These are phyloP conservation scores for Claviceps arundinis DNA, from an alignment of 2,329 filamentous ascomycete genomes.

Conservation along the genomic window DNA sequence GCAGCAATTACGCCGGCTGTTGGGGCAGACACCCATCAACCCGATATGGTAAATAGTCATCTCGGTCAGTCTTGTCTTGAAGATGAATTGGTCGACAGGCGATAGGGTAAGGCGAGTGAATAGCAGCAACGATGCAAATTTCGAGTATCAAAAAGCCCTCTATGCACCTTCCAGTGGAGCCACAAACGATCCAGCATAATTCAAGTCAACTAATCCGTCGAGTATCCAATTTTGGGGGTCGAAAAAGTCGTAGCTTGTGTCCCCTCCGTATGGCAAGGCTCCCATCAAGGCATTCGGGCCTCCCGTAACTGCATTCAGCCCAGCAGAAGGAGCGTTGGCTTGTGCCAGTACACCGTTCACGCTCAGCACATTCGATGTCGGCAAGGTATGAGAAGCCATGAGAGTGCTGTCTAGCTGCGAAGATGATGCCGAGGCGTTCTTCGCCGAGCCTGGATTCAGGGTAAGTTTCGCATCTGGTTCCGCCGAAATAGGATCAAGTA, in stretches of 20 bases:
- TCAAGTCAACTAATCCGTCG: conserved; percentile 72
- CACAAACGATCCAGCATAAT: conserved; percentile 44
- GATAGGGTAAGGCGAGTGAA: too few relatives aligned
- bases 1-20: not conserved
- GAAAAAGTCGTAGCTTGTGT: conserved; percentile 73
- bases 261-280: conserved; percentile 43
- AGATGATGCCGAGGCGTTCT: conserved; percentile 58
- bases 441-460: conserved; percentile 69
- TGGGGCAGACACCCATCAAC: too few relatives aligned
- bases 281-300: conserved; percentile 34
- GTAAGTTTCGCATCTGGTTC: conserved; percentile 61
- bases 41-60: too few relatives aligned
- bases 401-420: conserved; percentile 50
- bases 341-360: conserved; percentile 39
- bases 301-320: conserved; percentile 24
- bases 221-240: conserved; percentile 91
- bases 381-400: conserved; percentile 26
- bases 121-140: too few relatives aligned
- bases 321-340: conserved; percentile 29
- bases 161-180: conserved; percentile 40
- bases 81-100: too few relatives aligned
- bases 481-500: too few relatives aligned
- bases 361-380: conserved; percentile 32
- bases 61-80: too few relatives aligned
- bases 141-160: not conserved